phyloP scores from a whole-genome alignment of 1,284 basidiomycete species.

The Moesziomyces globuligerus region DNA sequence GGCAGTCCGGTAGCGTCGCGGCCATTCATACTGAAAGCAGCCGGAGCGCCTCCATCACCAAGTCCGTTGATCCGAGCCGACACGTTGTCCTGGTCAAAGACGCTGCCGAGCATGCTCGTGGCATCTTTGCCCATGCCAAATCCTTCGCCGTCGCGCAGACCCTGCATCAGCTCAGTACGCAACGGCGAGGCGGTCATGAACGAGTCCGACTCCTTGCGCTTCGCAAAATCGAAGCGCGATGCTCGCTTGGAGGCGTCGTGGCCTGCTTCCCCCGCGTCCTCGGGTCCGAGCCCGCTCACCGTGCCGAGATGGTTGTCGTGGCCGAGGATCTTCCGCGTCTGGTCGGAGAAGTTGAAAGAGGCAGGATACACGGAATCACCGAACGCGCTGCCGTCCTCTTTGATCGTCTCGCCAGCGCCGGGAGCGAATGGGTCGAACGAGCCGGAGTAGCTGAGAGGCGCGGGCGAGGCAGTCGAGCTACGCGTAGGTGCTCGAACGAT shows the following conservation, averaged over 20 bases:
- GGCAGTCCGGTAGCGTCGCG: constrained; percentile 34
- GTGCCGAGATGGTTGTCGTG: constrained; percentile 32
- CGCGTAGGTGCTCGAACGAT: constrained; percentile 37
- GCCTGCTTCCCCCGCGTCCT: constrained; percentile 26
- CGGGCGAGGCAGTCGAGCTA: constrained; percentile 43
- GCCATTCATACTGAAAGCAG: constrained; percentile 28
- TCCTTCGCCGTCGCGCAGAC: constrained; percentile 16
- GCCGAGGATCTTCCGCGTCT: constrained; percentile 50
- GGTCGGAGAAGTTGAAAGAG: constrained; percentile 52
- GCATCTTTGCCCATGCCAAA: constrained; percentile 42
- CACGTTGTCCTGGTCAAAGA: constrained; percentile 48
- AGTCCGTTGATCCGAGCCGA: constrained; percentile 18
- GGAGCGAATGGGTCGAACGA: constrained; percentile 65
- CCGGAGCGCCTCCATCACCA: constrained; percentile 31
- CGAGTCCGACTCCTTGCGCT: constrained; percentile 53
- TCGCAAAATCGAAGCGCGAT: constrained; percentile 61
- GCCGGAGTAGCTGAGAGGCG: constrained; percentile 58
- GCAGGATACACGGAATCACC: constrained; percentile 25
- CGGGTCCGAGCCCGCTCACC: constrained; percentile 7
- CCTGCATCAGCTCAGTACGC: constrained; percentile 39
- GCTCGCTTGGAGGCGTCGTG: constrained; percentile 43
- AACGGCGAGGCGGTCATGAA: constrained; percentile 41
- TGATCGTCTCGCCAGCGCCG: constrained; percentile 47
- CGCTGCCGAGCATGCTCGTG: constrained; percentile 50
- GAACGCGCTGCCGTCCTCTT: constrained; percentile 37